Evolutionary conservation across 2,329 filamentous ascomycete genomes (phyloP).

Genomic region (Emergomyces africanus): DNA sequence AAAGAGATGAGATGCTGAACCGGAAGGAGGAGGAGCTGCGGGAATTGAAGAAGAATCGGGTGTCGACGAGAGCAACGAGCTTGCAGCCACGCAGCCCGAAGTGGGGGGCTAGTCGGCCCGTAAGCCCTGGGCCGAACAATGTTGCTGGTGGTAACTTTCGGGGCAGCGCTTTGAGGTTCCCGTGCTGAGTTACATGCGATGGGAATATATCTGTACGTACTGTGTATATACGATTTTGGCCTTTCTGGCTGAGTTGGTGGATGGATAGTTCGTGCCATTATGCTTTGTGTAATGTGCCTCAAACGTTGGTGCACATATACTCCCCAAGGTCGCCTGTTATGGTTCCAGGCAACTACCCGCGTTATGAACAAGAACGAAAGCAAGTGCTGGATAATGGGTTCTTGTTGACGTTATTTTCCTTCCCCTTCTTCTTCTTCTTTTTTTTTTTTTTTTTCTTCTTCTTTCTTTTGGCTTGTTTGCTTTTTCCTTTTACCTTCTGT

Average conservation of each 20-base stretch:
- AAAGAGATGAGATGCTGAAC: conserved; percentile 27
- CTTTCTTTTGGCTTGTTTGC: not conserved
- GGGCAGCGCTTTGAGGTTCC: conserved; percentile 26
- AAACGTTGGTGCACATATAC: too few species aligned
- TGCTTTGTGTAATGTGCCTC: not conserved
- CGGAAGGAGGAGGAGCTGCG: conserved; percentile 34
- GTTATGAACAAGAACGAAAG: too few species aligned
- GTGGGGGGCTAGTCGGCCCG: conserved; percentile 23
- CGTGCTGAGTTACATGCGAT: conserved; percentile 2
- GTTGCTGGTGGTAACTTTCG: conserved; percentile 8
- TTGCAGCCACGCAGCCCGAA: conserved; percentile 32
- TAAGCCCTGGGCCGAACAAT: conserved; percentile 27
- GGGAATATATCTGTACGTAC: not conserved
- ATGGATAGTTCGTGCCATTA: not conserved
- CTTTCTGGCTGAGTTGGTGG: not conserved
- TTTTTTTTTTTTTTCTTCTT: too few species aligned
- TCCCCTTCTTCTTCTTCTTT: too few species aligned
- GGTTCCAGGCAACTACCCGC: not conserved
- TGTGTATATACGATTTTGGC: not conserved
- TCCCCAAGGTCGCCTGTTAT: not conserved
- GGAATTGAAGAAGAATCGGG: conserved; percentile 31
- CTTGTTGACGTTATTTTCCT: too few species aligned
- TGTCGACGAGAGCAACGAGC: conserved; percentile 30
- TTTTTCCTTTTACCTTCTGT: not conserved
- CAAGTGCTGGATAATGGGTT: too few species aligned